A percentile compares a stretch with the other conserved stretches of the same genome.
These are phyloP conservation scores for Microthyrium microscopicum DNA, from an alignment of 2,329 filamentous ascomycete species.

Conservation along the genomic window DNA sequence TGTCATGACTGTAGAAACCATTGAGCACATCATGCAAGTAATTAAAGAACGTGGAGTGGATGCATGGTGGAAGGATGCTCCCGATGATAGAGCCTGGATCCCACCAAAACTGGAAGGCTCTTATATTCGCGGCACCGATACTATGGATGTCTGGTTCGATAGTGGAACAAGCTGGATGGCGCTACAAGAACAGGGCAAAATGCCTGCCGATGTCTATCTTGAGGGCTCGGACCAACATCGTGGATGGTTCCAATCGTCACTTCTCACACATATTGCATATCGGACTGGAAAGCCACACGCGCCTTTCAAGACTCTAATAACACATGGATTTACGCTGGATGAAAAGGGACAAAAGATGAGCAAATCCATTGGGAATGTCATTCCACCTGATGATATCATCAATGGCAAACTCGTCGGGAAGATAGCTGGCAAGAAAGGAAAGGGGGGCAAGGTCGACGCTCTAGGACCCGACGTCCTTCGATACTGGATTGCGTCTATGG, in stretches of 20 bases:
- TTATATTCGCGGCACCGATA: slow-evolving; percentile 70
- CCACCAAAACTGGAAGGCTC: slow-evolving; percentile 40
- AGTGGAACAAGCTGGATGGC: slow-evolving; percentile 83
- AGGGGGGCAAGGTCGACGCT: slow-evolving; percentile 38
- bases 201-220: slow-evolving; percentile 69
- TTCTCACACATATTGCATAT: slow-evolving; percentile 68
- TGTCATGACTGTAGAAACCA: slow-evolving; percentile 60
- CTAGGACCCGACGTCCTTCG: slow-evolving; percentile 78
- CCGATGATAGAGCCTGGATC: slow-evolving; percentile 64
- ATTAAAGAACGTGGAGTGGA: slow-evolving; percentile 69
- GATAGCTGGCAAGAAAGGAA: slow-evolving; percentile 44
- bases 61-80: slow-evolving; percentile 80
- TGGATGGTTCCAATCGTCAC: slow-evolving; percentile 95
- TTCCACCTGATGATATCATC: slow-evolving; percentile 70
- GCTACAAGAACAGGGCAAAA: slow-evolving; percentile 15
- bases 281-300: slow-evolving; percentile 30
- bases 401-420: slow-evolving; percentile 62
- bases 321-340: slow-evolving; percentile 89
- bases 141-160: slow-evolving; percentile 99
- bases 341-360: slow-evolving; percentile 93
- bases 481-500: slow-evolving; percentile 79
- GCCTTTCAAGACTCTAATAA: slow-evolving; percentile 81
- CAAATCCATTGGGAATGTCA: slow-evolving; percentile 83
- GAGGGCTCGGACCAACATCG: slow-evolving; percentile 94
- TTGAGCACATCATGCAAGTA: slow-evolving; percentile 68